phyloP scores from a whole-genome alignment of 768 basidiomycete species.

The Suillus cothurnatus region DNA sequence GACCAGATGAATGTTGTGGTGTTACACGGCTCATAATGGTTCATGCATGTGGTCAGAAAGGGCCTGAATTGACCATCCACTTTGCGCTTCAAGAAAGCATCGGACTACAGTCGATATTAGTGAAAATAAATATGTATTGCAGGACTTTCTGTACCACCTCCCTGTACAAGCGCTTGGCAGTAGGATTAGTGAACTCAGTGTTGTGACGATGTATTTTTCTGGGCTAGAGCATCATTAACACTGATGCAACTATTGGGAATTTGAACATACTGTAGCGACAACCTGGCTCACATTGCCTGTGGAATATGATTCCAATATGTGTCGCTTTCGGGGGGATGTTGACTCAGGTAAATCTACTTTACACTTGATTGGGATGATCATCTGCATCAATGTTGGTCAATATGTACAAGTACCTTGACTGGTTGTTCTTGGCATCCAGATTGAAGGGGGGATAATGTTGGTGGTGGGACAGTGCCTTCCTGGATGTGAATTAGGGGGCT shows the following conservation, averaged over 20 bases:
- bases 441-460: too few relatives aligned
- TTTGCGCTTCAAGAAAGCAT: neutral
- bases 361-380: neutral
- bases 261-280: neutral
- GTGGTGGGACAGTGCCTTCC: too few relatives aligned
- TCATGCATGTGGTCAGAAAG: neutral
- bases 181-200: neutral
- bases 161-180: neutral
- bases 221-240: neutral
- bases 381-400: neutral
- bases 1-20: neutral
- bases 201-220: neutral
- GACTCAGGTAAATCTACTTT: neutral
- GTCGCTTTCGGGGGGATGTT: neutral
- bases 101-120: neutral
- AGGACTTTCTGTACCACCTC: neutral
- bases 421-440: too few relatives aligned
- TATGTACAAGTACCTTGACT: too few relatives aligned
- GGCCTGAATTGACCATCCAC: neutral
- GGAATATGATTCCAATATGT: neutral
- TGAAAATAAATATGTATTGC: neutral
- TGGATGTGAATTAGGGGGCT: too few relatives aligned
- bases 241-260: neutral
- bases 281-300: neutral
- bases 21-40: neutral